phyloP scores from a whole-genome alignment of 208 protist genomes.

The Blechomonas ayalai region DNA sequence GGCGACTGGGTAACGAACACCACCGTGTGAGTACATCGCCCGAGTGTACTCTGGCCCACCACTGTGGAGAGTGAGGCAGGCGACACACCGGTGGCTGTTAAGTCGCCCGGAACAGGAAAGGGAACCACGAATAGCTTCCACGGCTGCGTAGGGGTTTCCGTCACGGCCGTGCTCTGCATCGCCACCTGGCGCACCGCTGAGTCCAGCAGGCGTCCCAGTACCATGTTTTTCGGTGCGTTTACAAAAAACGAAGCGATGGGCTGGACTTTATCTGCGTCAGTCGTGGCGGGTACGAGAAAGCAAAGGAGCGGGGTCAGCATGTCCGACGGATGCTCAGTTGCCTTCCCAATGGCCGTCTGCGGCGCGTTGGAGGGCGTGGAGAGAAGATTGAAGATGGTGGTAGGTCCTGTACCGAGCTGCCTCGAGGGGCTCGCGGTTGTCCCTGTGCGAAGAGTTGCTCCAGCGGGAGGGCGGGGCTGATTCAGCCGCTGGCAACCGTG shows the following conservation, averaged over 20 bases:
- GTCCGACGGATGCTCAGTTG: conserved; percentile 32
- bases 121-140: conserved; percentile 48
- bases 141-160: conserved; percentile 1
- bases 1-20: conserved; percentile 1
- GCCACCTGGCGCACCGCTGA: conserved; percentile 42
- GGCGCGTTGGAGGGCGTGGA: conserved; percentile 35
- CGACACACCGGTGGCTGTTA: conserved; percentile 27
- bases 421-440: too few species aligned
- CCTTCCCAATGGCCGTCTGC: conserved; percentile 51
- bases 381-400: conserved; percentile 26
- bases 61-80: conserved; percentile 33
- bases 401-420: too few species aligned
- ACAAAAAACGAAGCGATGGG: conserved; percentile 69
- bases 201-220: conserved; percentile 61
- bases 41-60: conserved; percentile 24
- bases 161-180: conserved; percentile 15
- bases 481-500: conserved; percentile 34
- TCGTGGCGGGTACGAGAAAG: conserved; percentile 13
- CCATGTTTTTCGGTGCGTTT: conserved; percentile 35
- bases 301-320: conserved; percentile 58
- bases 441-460: too few species aligned
- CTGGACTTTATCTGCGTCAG: conserved; percentile 11
- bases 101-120: conserved; percentile 17
- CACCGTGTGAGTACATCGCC: conserved; percentile 5
- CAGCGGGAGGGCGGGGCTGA: conserved; percentile 3